phyloP scores from a whole-genome alignment of 371 early-diverging fungal genomes.

The Mucor piriformis region DNA sequence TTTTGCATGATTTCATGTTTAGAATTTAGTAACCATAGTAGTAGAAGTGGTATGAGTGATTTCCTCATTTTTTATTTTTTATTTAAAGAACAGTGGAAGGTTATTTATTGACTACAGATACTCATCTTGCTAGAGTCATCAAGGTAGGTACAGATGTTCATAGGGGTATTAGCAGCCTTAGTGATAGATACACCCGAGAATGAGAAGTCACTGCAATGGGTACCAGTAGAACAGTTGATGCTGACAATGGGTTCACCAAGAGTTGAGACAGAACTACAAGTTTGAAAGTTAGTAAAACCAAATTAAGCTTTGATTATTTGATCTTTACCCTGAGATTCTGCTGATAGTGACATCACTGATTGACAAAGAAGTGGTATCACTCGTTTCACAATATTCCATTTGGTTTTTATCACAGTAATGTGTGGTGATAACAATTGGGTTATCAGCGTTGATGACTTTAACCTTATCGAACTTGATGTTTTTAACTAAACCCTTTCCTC shows the following conservation, averaged over 20 bases:
- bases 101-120: constrained; percentile 6
- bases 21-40: too few species aligned
- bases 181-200: constrained; percentile 24
- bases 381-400: constrained; percentile 24
- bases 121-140: constrained; percentile 12
- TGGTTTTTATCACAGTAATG: constrained; percentile 41
- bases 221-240: constrained; percentile 31
- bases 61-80: too few species aligned
- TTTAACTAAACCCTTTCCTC: constrained; percentile 30
- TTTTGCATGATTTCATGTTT: too few species aligned
- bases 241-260: constrained; percentile 23
- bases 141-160: constrained; percentile 17
- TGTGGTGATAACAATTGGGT: constrained; percentile 39
- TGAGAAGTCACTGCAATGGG: constrained; percentile 29
- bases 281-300: too few species aligned
- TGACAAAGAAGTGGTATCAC: constrained; percentile 25
- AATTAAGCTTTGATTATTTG: too few species aligned
- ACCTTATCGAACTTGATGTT: constrained; percentile 31
- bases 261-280: constrained; percentile 11
- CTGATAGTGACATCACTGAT: constrained; percentile 30
- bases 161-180: constrained; percentile 22
- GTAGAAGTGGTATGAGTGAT: too few species aligned
- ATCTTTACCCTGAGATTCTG: constrained; percentile 26
- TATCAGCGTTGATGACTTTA: constrained; percentile 26
- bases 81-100: too few species aligned